phyloP scores from a whole-genome alignment of 2,329 filamentous ascomycete species.

The Aspergillus piperis region DNA sequence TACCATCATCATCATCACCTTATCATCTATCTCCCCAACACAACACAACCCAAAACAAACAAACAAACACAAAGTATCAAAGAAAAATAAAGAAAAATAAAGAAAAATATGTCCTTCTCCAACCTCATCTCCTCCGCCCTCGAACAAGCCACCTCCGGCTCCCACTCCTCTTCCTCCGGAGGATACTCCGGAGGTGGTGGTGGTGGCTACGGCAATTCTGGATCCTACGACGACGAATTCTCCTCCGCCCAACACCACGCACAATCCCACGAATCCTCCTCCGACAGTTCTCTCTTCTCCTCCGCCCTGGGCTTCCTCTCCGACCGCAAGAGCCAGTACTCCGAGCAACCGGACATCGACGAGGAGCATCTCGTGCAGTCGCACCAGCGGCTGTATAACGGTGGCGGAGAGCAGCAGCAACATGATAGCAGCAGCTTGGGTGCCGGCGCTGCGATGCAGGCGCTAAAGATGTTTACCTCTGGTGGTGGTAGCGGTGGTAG shows the following conservation, averaged over 20 bases:
- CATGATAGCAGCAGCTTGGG: slow-evolving; percentile 50
- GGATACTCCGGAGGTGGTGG: too few species aligned
- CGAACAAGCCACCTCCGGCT: slow-evolving; percentile 15
- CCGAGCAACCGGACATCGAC: slow-evolving; percentile 55
- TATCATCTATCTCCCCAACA: neutral
- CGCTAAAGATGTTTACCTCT: slow-evolving; percentile 72
- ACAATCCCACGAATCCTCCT: slow-evolving; percentile 52
- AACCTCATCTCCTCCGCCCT: slow-evolving; percentile 19
- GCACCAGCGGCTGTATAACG: slow-evolving; percentile 73
- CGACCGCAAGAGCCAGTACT: slow-evolving; percentile 52
- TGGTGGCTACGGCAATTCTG: too few species aligned
- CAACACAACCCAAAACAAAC: too few species aligned
- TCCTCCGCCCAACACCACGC: slow-evolving; percentile 58
- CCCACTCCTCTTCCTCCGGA: neutral
- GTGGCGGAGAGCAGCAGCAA: slow-evolving; percentile 24
- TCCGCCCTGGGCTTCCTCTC: slow-evolving; percentile 57
- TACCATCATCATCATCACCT: neutral
- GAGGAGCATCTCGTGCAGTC: slow-evolving; percentile 68
- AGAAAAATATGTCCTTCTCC: slow-evolving; percentile 18
- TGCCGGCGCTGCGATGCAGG: slow-evolving; percentile 56
- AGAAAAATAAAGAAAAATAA: too few species aligned
- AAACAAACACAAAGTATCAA: too few species aligned
- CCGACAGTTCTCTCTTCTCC: slow-evolving; percentile 57
- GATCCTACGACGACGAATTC: too few species aligned
- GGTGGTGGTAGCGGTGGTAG: slow-evolving; percentile 43